Evolutionary conservation across 345 rosid species (phyloP).

Genomic region (Pugionium cornutum): DNA sequence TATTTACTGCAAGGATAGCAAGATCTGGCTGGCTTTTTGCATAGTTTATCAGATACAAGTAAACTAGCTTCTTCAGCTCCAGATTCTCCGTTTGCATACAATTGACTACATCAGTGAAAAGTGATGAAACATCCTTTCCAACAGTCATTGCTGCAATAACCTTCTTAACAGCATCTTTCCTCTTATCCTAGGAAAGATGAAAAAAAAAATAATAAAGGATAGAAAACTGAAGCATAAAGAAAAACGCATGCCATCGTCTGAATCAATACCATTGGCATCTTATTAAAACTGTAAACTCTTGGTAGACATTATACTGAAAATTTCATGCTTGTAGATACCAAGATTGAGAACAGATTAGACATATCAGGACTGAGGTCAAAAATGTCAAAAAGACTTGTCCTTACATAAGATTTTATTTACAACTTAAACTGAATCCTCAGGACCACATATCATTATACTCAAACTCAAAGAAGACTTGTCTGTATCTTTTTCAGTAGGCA

Average conservation of each 20-base stretch:
- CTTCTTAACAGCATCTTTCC: slow-evolving; percentile 97
- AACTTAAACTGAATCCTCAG: background rate
- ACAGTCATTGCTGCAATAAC: slow-evolving; percentile 99
- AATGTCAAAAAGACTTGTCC: background rate
- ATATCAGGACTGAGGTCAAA: background rate
- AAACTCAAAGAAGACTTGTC: background rate
- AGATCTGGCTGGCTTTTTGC: slow-evolving; percentile 98
- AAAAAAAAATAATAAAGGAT: background rate
- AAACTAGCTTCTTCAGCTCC: slow-evolving; percentile 94
- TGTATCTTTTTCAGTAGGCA: slow-evolving; percentile 5
- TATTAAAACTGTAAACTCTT: background rate
- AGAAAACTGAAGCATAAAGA: slow-evolving; percentile 18
- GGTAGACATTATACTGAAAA: background rate
- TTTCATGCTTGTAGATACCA: background rate
- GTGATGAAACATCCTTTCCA: slow-evolving; percentile 91
- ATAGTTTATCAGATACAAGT: slow-evolving; percentile 82
- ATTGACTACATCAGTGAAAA: slow-evolving; percentile 92
- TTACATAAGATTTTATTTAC: background rate
- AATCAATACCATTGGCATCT: slow-evolving; percentile 16
- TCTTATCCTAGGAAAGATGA: slow-evolving; percentile 61
- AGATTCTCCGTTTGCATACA: slow-evolving; percentile 96
- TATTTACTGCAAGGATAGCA: slow-evolving; percentile 94
- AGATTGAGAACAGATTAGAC: background rate
- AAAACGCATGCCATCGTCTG: slow-evolving; percentile 18
- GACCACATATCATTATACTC: background rate